These are phyloP conservation scores for Blastocystis hominis DNA, from an alignment of 352 stramenopile genomes.

Conservation along the genomic window DNA sequence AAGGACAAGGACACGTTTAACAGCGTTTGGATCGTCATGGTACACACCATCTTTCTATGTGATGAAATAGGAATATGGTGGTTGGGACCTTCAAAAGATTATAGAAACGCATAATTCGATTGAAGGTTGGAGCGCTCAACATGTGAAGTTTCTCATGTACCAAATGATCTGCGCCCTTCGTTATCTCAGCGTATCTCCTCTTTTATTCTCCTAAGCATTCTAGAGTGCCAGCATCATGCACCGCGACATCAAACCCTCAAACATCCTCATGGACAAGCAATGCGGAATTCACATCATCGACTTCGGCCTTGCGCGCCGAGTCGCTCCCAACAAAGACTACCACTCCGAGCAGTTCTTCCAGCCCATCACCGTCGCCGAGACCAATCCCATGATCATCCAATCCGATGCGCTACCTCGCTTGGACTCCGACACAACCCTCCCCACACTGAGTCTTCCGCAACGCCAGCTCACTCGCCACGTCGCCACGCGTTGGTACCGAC, in stretches of 20 bases:
- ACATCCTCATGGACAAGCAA: slow-evolving; percentile 94
- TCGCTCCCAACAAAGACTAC: slow-evolving; percentile 61
- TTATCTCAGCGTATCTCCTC: not conserved
- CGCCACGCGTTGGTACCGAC: slow-evolving; percentile 80
- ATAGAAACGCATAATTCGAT: slow-evolving; percentile 47
- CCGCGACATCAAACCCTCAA: slow-evolving; percentile 83
- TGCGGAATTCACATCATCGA: slow-evolving; percentile 93
- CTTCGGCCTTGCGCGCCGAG: slow-evolving; percentile 78
- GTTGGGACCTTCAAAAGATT: slow-evolving; percentile 48
- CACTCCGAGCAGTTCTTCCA: not conserved
- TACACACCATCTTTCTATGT: not conserved
- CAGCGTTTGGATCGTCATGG: slow-evolving; percentile 50
- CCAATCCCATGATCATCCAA: not conserved
- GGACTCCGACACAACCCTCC: not conserved
- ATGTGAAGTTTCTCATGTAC: slow-evolving; percentile 53
- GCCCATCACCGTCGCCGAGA: not conserved
- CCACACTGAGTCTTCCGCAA: not conserved
- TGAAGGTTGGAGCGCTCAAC: not conserved
- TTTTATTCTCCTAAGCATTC: not conserved
- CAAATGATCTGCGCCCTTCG: slow-evolving; percentile 52
- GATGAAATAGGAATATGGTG: slow-evolving; percentile 37
- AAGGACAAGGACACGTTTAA: slow-evolving; percentile 29
- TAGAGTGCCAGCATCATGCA: slow-evolving; percentile 76
- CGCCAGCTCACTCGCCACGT: slow-evolving; percentile 73
- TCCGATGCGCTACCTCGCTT: no score